Percentiles rank a stretch among this genome's conserved stretches.
Conservation (phyloP, 208 protist genomes). For the Angomonas ambiguus region DNA sequence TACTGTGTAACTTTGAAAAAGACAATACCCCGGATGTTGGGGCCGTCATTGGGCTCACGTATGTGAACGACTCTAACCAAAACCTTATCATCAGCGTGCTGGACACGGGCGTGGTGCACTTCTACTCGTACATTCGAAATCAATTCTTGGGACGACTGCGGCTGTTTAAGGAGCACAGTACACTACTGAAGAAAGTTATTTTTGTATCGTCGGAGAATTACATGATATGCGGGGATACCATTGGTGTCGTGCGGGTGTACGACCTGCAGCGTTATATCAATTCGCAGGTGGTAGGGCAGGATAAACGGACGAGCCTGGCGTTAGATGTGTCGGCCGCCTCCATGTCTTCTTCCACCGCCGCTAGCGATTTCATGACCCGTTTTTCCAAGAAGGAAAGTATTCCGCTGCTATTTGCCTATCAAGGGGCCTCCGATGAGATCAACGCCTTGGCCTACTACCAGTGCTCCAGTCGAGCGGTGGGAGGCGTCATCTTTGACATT, state of each 20-base stretch:
- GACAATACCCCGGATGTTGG: conserved; percentile 40
- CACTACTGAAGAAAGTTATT: conserved; percentile 31
- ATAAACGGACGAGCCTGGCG: neutral
- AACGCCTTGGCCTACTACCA: conserved; percentile 15
- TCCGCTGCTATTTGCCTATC: conserved; percentile 17
- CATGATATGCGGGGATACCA: conserved; percentile 35
- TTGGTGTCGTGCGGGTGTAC: conserved; percentile 42
- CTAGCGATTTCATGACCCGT: neutral
- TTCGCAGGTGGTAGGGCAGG: neutral
- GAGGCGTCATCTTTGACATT: neutral
- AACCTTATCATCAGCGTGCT: conserved; percentile 63
- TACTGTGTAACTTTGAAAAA: conserved; percentile 18
- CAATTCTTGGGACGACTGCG: conserved; percentile 36
- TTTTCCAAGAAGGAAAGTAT: neutral
- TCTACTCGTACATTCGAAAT: conserved; percentile 65
- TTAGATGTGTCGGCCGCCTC: conserved; percentile 22
- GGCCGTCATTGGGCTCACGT: conserved; percentile 58
- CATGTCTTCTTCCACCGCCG: neutral
- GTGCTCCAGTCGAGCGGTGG: neutral
- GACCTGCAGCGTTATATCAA: conserved; percentile 23
- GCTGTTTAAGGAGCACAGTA: conserved; percentile 34
- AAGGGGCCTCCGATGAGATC: conserved; percentile 30
- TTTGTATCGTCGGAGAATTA: conserved; percentile 16
- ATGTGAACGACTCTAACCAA: conserved; percentile 67
- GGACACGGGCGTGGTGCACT: conserved; percentile 60